phyloP scores from a whole-genome alignment of 75 land plant genomes.

The Chamaecyparis obtusa region DNA sequence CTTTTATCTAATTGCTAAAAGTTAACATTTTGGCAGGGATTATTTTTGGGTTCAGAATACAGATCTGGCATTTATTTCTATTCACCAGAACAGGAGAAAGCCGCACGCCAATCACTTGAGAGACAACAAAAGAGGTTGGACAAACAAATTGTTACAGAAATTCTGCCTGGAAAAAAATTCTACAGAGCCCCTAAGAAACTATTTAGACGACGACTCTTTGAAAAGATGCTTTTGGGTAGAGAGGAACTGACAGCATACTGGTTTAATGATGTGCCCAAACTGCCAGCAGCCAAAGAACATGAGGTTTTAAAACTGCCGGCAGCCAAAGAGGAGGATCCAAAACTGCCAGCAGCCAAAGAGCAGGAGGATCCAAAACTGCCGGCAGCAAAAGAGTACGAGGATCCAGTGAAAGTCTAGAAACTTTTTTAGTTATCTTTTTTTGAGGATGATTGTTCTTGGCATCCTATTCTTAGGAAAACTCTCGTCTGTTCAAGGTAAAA shows the following conservation, averaged over 20 bases:
- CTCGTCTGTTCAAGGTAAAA: neutral
- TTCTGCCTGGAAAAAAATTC: slow-evolving; percentile 91
- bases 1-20: neutral
- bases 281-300: slow-evolving; percentile 26
- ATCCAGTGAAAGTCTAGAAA: slow-evolving; percentile 83
- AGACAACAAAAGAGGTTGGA: slow-evolving; percentile 56
- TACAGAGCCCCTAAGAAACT: slow-evolving; percentile 72
- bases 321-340: slow-evolving; percentile 42
- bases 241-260: slow-evolving; percentile 41
- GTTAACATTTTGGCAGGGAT: slow-evolving; percentile 41
- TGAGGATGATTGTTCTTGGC: neutral
- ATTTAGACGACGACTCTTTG: slow-evolving; percentile 57
- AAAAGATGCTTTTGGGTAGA: slow-evolving; percentile 76
- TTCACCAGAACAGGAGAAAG: slow-evolving; percentile 84
- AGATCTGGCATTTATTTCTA: slow-evolving; percentile 90
- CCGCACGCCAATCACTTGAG: slow-evolving; percentile 66
- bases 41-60: slow-evolving; percentile 62
- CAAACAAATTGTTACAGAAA: slow-evolving; percentile 79
- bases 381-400: slow-evolving; percentile 16
- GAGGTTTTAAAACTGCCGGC: slow-evolving; percentile 70
- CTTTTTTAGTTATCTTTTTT: neutral
- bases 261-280: slow-evolving; percentile 38
- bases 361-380: slow-evolving; percentile 67
- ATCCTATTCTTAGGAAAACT: neutral
- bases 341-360: slow-evolving; percentile 39